Percentiles rank a stretch among this genome's conserved stretches.
Conservation (phyloP, 331 rosid genomes). For the Ulmus americana region DNA sequence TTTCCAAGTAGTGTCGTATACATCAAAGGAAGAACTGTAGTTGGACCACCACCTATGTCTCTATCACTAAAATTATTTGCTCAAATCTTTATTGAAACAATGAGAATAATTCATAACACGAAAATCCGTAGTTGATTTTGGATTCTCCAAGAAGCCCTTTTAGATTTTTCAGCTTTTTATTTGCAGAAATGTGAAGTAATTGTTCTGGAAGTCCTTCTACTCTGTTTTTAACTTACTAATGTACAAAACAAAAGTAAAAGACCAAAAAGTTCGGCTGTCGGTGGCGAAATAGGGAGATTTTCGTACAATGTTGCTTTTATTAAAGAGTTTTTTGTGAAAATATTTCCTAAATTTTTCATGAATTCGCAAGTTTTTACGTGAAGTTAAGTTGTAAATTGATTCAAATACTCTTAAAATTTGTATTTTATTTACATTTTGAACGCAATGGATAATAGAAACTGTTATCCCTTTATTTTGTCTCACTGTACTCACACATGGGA, state of each 20-base stretch:
- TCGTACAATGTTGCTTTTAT: too few species aligned
- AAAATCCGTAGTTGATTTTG: background rate
- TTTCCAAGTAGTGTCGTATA: background rate
- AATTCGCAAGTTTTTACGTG: too few species aligned
- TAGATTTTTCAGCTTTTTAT: constrained; percentile 4
- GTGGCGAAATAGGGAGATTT: too few species aligned
- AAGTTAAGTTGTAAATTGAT: too few species aligned
- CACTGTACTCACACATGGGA: too few species aligned
- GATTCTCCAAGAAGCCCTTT: constrained; percentile 15
- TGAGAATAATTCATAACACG: too few species aligned
- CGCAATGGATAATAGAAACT: too few species aligned
- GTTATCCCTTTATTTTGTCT: too few species aligned
- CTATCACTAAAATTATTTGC: background rate
- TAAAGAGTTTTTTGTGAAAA: too few species aligned
- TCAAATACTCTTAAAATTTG: too few species aligned
- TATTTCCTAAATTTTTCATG: too few species aligned
- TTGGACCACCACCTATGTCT: constrained; percentile 1
- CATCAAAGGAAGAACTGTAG: background rate
- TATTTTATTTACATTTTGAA: too few species aligned
- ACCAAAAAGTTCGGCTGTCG: background rate
- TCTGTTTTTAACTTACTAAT: background rate
- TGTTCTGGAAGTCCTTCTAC: background rate
- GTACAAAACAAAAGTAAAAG: background rate
- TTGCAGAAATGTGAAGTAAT: background rate
- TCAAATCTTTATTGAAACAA: background rate